These are phyloP conservation scores for Hypericum perforatum DNA, from an alignment of 345 rosid genomes.

Conservation along the genomic window DNA sequence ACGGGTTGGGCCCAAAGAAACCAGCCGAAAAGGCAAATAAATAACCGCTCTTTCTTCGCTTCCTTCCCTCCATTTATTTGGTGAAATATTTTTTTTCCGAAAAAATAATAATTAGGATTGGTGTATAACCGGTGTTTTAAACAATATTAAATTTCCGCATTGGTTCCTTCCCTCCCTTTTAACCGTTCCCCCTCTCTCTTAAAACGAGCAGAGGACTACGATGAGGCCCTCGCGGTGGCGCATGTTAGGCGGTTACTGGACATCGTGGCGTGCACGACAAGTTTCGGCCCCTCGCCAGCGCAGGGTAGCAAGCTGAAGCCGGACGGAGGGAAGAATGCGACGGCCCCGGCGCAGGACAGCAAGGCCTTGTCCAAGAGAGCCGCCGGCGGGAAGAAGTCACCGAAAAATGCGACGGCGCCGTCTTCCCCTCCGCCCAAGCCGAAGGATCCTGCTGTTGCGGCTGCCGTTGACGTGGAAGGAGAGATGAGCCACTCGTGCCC, in stretches of 20 bases:
- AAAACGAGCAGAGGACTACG: conserved; percentile 53
- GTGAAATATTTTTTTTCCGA: no score
- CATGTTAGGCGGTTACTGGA: conserved; percentile 89
- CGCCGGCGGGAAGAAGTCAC: conserved; percentile 22
- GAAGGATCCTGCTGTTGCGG: conserved; percentile 23
- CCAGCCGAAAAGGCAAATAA: no score
- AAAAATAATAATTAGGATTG: no score
- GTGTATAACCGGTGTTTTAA: no score
- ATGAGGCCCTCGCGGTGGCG: conserved; percentile 72
- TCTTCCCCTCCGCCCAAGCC: conserved; percentile 11
- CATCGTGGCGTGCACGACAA: conserved; percentile 73
- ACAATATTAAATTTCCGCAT: background rate
- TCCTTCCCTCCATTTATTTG: no score
- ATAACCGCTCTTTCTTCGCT: no score
- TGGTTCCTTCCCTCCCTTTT: background rate
- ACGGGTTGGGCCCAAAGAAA: no score
- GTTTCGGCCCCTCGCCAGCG: conserved; percentile 54
- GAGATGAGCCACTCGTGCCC: conserved; percentile 67
- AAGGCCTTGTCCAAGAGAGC: background rate
- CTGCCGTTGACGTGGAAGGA: conserved; percentile 56
- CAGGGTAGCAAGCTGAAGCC: conserved; percentile 33
- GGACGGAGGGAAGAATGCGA: conserved; percentile 36
- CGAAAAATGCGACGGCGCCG: conserved; percentile 5
- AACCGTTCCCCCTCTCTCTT: background rate
- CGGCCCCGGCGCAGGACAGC: conserved; percentile 26